These are phyloP conservation scores for Pyrenophora teres DNA, from an alignment of 2,329 filamentous ascomycete species.

Conservation along the genomic window DNA sequence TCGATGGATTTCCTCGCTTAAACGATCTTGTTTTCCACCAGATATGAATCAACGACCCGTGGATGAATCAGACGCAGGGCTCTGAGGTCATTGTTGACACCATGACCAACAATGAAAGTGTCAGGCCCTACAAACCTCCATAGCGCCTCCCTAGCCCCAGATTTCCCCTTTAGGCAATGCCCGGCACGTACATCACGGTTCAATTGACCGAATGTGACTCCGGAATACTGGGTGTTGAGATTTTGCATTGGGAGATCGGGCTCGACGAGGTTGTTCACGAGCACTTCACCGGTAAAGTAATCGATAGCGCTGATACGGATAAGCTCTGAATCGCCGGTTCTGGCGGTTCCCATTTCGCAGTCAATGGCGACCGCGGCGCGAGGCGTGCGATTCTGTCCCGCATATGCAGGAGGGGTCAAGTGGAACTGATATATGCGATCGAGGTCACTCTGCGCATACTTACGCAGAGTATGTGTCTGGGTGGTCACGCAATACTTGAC, in stretches of 20 bases:
- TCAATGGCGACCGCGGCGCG: constrained; percentile 53
- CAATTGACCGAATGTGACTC: constrained; percentile 52
- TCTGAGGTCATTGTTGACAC: constrained; percentile 50
- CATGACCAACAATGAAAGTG: constrained; percentile 58
- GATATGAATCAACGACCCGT: constrained; percentile 53
- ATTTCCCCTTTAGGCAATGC: constrained; percentile 50
- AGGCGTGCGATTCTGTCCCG: neutral
- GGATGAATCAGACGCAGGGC: constrained; percentile 57
- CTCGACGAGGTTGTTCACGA: constrained; percentile 58
- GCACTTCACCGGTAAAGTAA: constrained; percentile 55
- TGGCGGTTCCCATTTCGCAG: constrained; percentile 60
- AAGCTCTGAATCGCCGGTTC: constrained; percentile 54
- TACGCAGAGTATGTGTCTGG: constrained; percentile 6
- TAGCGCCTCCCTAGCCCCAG: constrained; percentile 50
- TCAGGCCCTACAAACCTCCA: constrained; percentile 53
- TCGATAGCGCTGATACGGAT: constrained; percentile 58
- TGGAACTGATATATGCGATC: constrained; percentile 13
- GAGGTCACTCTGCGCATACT: constrained; percentile 13
- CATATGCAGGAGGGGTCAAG: constrained; percentile 4
- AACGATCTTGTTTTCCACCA: constrained; percentile 22
- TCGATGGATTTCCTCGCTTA: constrained; percentile 14
- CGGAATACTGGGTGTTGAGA: constrained; percentile 58
- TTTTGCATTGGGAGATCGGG: constrained; percentile 55
- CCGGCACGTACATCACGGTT: constrained; percentile 38
- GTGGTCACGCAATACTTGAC: constrained; percentile 12